A percentile compares a stretch with the other conserved stretches of the same genome.
Evolutionary conservation across 371 early-diverging fungal species (phyloP).

Genomic region (Apophysomyces sp.): DNA sequence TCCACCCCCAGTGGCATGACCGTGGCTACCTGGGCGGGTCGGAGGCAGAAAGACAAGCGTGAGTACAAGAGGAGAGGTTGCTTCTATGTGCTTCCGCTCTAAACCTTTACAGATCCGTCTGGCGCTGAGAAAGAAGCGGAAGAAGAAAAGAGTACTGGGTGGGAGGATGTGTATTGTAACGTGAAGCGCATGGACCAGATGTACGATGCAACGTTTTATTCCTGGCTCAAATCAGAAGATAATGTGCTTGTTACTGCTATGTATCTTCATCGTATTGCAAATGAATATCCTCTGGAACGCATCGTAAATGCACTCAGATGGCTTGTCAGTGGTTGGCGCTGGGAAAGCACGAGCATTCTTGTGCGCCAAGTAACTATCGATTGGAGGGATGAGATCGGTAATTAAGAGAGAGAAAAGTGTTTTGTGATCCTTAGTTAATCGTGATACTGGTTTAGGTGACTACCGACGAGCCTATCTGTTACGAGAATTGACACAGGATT

Average conservation of each 20-base stretch:
- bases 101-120: slow-evolving; percentile 1
- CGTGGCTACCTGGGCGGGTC: not conserved
- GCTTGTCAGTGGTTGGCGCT: slow-evolving; percentile 70
- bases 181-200: slow-evolving; percentile 72
- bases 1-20: not conserved
- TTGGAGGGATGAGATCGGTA: slow-evolving; percentile 52
- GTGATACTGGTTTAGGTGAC: slow-evolving; percentile 27
- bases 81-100: not conserved
- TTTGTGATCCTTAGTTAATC: too few relatives aligned
- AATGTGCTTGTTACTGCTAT: slow-evolving; percentile 71
- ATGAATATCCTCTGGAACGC: slow-evolving; percentile 69
- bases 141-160: slow-evolving; percentile 14
- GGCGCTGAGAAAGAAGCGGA: slow-evolving; percentile 3
- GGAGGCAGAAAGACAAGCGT: not conserved
- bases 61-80: not conserved
- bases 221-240: slow-evolving; percentile 73
- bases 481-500: slow-evolving; percentile 53
- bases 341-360: slow-evolving; percentile 64
- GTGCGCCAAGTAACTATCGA: slow-evolving; percentile 68
- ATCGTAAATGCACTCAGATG: slow-evolving; percentile 71
- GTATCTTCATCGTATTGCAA: slow-evolving; percentile 72
- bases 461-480: slow-evolving; percentile 53
- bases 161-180: slow-evolving; percentile 68
- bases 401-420: not conserved
- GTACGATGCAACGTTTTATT: slow-evolving; percentile 73